phyloP scores from a whole-genome alignment of 768 basidiomycete species.

The Boletus rubropictus region DNA sequence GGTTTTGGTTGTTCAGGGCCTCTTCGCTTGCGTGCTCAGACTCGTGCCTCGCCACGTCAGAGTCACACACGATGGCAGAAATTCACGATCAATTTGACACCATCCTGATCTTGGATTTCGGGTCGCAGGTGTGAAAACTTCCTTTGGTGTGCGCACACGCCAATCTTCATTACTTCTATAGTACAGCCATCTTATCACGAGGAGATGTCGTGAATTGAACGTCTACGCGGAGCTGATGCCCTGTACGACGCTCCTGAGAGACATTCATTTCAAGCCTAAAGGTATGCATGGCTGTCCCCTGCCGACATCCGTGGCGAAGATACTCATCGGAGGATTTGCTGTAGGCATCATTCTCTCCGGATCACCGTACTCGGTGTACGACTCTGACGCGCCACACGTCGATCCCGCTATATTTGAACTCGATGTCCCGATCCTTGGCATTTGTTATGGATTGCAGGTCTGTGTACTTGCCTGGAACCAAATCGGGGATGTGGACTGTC shows the following conservation, averaged over 20 bases:
- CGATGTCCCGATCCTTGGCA: slow-evolving; percentile 89
- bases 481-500: not conserved
- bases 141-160: slow-evolving; percentile 9
- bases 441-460: slow-evolving; percentile 96
- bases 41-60: no score
- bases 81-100: slow-evolving; percentile 96
- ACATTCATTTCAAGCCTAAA: slow-evolving; percentile 90
- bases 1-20: no score
- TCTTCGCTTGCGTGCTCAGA: no score
- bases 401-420: slow-evolving; percentile 87
- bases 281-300: slow-evolving; percentile 42
- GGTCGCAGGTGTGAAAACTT: slow-evolving; percentile 69
- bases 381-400: slow-evolving; percentile 84
- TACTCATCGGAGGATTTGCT: not conserved
- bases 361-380: slow-evolving; percentile 98
- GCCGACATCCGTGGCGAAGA: not conserved
- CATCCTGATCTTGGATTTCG: slow-evolving; percentile 94
- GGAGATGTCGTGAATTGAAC: slow-evolving; percentile 94
- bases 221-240: slow-evolving; percentile 98
- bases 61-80: slow-evolving; percentile 82
- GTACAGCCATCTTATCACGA: slow-evolving; percentile 97
- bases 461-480: slow-evolving; percentile 10
- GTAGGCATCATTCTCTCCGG: slow-evolving; percentile 93
- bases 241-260: slow-evolving; percentile 85
- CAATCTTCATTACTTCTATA: slow-evolving; percentile 27